phyloP scores from a whole-genome alignment of 192 early-diverging fungal species.

The Dissophora globulifera region DNA sequence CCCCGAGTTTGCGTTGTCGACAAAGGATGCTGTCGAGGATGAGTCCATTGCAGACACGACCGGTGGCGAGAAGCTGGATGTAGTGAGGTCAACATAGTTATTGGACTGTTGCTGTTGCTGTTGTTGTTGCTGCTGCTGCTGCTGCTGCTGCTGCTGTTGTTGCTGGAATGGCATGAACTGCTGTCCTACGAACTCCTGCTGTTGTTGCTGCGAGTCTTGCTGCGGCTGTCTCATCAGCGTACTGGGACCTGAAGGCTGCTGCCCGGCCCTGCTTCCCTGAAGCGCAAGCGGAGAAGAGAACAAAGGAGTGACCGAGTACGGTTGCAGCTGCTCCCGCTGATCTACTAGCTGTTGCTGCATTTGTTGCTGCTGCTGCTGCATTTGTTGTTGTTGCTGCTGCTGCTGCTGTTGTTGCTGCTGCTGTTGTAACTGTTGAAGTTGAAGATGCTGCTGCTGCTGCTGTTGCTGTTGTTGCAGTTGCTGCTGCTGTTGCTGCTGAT shows the following conservation, averaged over 20 bases:
- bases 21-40: neutral
- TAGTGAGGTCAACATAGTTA: neutral
- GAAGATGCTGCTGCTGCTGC: neutral
- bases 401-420: constrained; percentile 9
- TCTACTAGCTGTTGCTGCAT: too few relatives aligned
- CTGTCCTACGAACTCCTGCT: constrained; percentile 9
- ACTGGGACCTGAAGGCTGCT: neutral
- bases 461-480: neutral
- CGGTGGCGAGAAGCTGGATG: neutral
- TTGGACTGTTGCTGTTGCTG: neutral
- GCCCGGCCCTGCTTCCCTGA: constrained; percentile 8
- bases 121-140: constrained; percentile 22
- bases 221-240: neutral
- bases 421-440: constrained; percentile 2
- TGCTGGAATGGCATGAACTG: constrained; percentile 9
- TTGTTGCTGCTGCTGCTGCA: neutral
- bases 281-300: constrained; percentile 40
- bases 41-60: constrained; percentile 5
- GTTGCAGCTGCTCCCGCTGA: constrained; percentile 8
- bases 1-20: neutral
- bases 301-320: constrained; percentile 16
- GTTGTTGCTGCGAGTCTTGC: constrained; percentile 12
- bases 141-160: constrained; percentile 7
- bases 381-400: neutral
- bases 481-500: constrained; percentile 9